Percentiles rank a stretch among this genome's conserved stretches.
Conservation (phyloP, 805 yeast genomes). For the Pichia eremophila region DNA sequence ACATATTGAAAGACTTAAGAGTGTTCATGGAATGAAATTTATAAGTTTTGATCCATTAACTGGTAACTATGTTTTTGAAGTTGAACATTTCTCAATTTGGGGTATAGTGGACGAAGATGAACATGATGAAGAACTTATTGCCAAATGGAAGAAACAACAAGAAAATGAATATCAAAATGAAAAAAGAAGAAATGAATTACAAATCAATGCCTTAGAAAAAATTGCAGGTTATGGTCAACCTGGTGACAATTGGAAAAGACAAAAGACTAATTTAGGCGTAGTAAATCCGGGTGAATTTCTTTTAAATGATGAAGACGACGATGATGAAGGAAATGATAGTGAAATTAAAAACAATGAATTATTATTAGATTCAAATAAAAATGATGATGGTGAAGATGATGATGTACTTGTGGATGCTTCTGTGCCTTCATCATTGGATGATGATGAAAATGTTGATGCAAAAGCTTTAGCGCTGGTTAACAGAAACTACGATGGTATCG, state of each 20-base stretch:
- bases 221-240: conserved; percentile 13
- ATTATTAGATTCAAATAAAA: not conserved
- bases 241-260: conserved; percentile 21
- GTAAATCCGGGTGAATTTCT: conserved; percentile 26
- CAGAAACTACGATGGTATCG: conserved; percentile 11
- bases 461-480: not conserved
- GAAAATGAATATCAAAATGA: conserved; percentile 11
- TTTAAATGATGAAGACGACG: not conserved
- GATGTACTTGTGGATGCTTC: conserved; percentile 5
- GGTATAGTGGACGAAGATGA: conserved; percentile 68
- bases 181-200: conserved; percentile 13
- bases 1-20: conserved; percentile 41
- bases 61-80: conserved; percentile 72
- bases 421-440: not conserved
- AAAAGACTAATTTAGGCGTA: conserved; percentile 11
- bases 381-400: not conserved
- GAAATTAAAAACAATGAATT: conserved; percentile 6
- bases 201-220: conserved; percentile 15
- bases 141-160: conserved; percentile 23
- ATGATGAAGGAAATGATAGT: conserved; percentile 9
- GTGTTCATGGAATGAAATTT: conserved; percentile 63
- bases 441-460: conserved; percentile 5
- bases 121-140: conserved; percentile 39
- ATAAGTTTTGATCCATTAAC: conserved; percentile 69
- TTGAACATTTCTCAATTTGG: conserved; percentile 91